phyloP scores from a whole-genome alignment of 2,329 filamentous ascomycete genomes.

The Thermothelomyces thermophilus region DNA sequence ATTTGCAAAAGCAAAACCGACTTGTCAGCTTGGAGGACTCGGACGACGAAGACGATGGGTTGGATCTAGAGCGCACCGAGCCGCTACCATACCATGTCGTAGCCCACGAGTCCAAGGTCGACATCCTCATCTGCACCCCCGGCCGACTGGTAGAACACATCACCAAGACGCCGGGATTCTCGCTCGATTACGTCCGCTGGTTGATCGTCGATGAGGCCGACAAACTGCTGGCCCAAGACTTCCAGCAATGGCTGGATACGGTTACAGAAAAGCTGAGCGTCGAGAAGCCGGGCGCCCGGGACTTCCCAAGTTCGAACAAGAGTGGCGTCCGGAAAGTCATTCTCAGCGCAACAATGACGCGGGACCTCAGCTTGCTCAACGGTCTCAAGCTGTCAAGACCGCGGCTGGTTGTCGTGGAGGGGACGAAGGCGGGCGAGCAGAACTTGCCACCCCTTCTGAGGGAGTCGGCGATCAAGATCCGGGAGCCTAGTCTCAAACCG shows the following conservation, averaged over 20 bases:
- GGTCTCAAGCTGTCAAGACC: constrained; percentile 67
- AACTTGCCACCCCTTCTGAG: constrained; percentile 54
- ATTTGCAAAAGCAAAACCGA: constrained; percentile 30
- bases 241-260: constrained; percentile 79
- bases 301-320: constrained; percentile 47
- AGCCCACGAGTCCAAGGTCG: constrained; percentile 63
- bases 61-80: constrained; percentile 30
- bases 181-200: constrained; percentile 73
- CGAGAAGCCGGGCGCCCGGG: constrained; percentile 41
- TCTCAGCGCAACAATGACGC: constrained; percentile 86
- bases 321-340: constrained; percentile 69
- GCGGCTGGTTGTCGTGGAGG: constrained; percentile 68
- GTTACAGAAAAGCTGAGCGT: constrained; percentile 57
- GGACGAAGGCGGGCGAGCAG: constrained; percentile 31
- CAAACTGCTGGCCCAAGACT: constrained; percentile 82
- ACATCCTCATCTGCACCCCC: constrained; percentile 86
- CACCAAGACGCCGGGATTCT: constrained; percentile 75
- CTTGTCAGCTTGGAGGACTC: constrained; percentile 42
- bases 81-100: constrained; percentile 56
- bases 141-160: constrained; percentile 89
- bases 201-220: constrained; percentile 91
- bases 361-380: constrained; percentile 72
- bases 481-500: constrained; percentile 67
- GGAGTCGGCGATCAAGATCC: constrained; percentile 62
- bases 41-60: constrained; percentile 38